phyloP scores from a whole-genome alignment of 495 filamentous ascomycete species.

The Neurospora intermedia region DNA sequence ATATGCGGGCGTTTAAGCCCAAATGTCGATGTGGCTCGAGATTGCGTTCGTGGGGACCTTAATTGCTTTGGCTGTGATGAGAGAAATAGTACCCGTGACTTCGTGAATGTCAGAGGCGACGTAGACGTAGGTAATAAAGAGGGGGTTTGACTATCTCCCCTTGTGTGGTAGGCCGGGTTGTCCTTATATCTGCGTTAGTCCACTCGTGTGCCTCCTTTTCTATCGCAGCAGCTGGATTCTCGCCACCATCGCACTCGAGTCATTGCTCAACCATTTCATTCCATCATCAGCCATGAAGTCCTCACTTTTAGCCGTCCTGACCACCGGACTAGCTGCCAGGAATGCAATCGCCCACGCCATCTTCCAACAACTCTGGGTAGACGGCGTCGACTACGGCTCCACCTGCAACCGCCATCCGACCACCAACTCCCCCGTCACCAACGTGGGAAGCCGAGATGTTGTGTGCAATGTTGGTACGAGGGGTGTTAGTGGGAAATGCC shows the following conservation, averaged over 20 bases:
- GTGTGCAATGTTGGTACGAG: conserved; percentile 30
- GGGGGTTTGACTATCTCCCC: background rate
- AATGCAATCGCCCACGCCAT: conserved; percentile 34
- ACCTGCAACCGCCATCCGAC: conserved; percentile 28
- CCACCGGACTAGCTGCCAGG: conserved; percentile 21
- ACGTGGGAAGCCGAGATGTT: conserved; percentile 30
- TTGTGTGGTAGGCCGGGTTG: background rate
- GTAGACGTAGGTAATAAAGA: background rate
- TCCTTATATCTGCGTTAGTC: background rate
- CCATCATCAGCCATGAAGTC: conserved; percentile 27
- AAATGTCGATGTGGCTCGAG: background rate
- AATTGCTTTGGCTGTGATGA: background rate
- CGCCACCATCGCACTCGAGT: background rate
- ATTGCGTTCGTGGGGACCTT: background rate
- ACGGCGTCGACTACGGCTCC: conserved; percentile 37
- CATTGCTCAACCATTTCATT: background rate
- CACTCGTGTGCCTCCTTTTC: background rate
- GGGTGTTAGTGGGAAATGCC: conserved; percentile 31
- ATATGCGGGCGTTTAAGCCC: background rate
- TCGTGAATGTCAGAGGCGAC: background rate
- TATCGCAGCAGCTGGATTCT: background rate
- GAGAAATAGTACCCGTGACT: background rate
- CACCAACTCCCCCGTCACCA: conserved; percentile 37
- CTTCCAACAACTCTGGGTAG: conserved; percentile 43
- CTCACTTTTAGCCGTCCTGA: conserved; percentile 13